Base-by-base conservation (phyloP, 345 rosid genomes). In the Turnera subulata region DNA sequence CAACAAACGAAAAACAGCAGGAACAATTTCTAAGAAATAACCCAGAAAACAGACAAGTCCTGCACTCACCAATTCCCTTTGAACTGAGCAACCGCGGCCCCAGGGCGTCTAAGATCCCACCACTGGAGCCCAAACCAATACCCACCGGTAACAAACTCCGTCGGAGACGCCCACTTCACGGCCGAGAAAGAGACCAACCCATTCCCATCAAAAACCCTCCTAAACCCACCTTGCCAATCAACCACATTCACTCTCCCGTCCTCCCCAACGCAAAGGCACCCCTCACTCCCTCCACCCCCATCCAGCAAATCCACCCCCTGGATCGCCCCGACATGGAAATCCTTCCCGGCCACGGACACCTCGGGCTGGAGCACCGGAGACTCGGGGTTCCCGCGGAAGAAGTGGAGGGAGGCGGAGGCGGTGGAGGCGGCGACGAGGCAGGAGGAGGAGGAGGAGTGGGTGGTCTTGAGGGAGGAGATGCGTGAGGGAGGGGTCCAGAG, bases 61-160 rank as follows among this genome's bases (percentile, higher is more conserved):
- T 29, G 20, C 22, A 39, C 92, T 73, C 73, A 89, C 97, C 91
- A 84, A 58, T 63, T 78, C 26, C 88, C 85, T 60, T 92, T 86
- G 46, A 89, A 85, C 79, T 77, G 88, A 1, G 88, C 81, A 42
- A 80, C 97, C 2, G 95, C 76, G 23, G 82, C 84, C 59, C 84
- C 89, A 13, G 85, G 61, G 54, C 70, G 84, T 73, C 97, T 79
- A 62, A 66, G 78, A 73, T 92, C 98, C 98, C 97, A 92, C 94
- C 91, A 82, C 29, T 82, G 95, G 39, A 92, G 62, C 55, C 93
- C 84, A 61, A 82, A 84, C 19, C 97, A 97, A 44, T 61, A 79
- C 24, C 98, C 93, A 49, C 97, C 98, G 2, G 96, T 89, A 4
- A 83, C 91, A 69, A 89, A 89, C 76, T 92, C 98, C 53, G 63